phyloP scores from a whole-genome alignment of 306 rosid species.

The peach (Prunus persica) region Prunus_persica_NCBIv2 NC_034009.1:38073001-38073500 shows the following conservation, averaged over 20 bases:
- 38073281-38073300: too few species aligned
- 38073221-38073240: not conserved
- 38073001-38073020: not conserved
- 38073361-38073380: too few species aligned
- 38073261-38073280: not conserved
- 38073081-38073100: too few species aligned
- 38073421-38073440: not conserved
- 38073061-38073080: too few species aligned
- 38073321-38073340: too few species aligned
- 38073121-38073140: not conserved
- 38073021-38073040: too few species aligned
- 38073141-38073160: too few species aligned
- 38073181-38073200: not conserved
- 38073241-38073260: not conserved
- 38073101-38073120: not conserved
- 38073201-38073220: not conserved
- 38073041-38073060: too few species aligned
- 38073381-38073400: too few species aligned
- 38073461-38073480: not conserved
- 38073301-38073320: too few species aligned
- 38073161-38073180: not conserved
- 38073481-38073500: not conserved
- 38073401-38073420: too few species aligned
- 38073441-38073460: not conserved
- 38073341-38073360: too few species aligned